Conservation (phyloP, 139 green algal species). For the Ettlia oleoabundans region DNA sequence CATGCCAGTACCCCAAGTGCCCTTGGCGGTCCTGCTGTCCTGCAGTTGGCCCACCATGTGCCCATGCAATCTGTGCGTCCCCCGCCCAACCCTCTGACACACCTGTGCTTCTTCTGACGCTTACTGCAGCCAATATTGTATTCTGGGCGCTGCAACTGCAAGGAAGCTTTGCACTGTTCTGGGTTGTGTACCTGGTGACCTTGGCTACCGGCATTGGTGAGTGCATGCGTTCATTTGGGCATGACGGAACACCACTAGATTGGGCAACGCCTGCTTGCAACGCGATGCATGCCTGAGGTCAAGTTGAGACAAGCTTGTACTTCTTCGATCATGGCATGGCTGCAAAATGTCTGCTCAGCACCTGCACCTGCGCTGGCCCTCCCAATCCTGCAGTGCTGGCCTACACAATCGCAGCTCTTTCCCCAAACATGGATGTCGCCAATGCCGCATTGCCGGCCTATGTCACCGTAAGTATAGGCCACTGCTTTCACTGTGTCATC, state of each 20-base stretch:
- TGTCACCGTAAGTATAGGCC: not conserved
- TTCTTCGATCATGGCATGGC: too few species aligned
- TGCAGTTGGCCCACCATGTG: too few species aligned
- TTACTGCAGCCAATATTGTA: constrained; percentile 45
- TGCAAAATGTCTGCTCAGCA: too few species aligned
- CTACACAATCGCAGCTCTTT: constrained; percentile 75
- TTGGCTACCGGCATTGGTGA: constrained; percentile 54
- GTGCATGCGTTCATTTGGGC: not conserved
- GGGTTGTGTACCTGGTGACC: constrained; percentile 62
- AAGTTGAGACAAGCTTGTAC: too few species aligned
- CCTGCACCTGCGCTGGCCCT: not conserved
- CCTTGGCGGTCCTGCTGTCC: too few species aligned
- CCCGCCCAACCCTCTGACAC: too few species aligned
- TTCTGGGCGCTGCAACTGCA: constrained; percentile 64
- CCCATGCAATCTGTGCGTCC: too few species aligned
- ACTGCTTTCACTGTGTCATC: not conserved
- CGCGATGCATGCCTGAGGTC: not conserved
- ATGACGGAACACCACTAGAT: not conserved
- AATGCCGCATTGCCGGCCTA: constrained; percentile 58
- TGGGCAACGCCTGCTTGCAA: too few species aligned
- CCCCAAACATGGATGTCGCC: constrained; percentile 83
- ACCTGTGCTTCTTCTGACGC: too few species aligned
- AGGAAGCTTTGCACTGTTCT: constrained; percentile 70
- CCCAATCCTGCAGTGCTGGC: constrained; percentile 59
- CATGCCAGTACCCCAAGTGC: not conserved